phyloP scores from a whole-genome alignment of 163 green algal genomes.

The Volvox carteri region DNA sequence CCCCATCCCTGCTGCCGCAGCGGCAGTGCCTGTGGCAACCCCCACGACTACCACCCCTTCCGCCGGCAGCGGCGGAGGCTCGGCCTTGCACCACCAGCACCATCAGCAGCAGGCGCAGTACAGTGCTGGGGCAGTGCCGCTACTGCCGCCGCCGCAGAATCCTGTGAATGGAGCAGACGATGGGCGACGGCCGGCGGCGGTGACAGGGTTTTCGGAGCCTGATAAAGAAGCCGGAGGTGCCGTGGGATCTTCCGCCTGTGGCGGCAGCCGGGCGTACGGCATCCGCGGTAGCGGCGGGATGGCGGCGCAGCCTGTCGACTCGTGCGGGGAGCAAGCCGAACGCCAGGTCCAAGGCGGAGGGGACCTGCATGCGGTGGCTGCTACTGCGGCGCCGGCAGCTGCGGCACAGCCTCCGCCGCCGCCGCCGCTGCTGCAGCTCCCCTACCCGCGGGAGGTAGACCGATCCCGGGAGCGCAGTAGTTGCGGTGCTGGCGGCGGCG shows the following conservation, averaged over 20 bases:
- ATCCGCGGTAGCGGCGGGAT: background rate
- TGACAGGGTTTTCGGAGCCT: too few relatives aligned
- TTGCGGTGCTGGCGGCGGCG: background rate
- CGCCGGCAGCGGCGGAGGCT: background rate
- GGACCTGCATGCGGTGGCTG: too few relatives aligned
- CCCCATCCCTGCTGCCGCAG: background rate
- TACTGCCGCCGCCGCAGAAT: background rate
- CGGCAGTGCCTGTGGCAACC: background rate
- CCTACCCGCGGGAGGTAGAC: background rate
- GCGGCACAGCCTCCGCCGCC: background rate
- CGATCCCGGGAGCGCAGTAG: constrained; percentile 2
- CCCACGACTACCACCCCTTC: background rate
- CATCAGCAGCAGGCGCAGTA: background rate
- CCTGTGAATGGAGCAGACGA: background rate
- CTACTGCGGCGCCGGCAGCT: background rate
- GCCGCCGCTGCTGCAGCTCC: background rate
- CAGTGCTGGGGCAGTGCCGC: background rate
- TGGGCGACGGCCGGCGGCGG: background rate
- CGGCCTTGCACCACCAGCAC: background rate
- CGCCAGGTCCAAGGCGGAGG: background rate
- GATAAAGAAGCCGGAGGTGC: background rate
- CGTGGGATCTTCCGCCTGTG: background rate
- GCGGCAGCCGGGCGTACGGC: background rate
- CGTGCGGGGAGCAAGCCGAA: background rate
- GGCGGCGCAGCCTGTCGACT: background rate